These are phyloP conservation scores for Cercis canadensis DNA, from an alignment of 306 rosid species.

Conservation along the genomic window DNA sequence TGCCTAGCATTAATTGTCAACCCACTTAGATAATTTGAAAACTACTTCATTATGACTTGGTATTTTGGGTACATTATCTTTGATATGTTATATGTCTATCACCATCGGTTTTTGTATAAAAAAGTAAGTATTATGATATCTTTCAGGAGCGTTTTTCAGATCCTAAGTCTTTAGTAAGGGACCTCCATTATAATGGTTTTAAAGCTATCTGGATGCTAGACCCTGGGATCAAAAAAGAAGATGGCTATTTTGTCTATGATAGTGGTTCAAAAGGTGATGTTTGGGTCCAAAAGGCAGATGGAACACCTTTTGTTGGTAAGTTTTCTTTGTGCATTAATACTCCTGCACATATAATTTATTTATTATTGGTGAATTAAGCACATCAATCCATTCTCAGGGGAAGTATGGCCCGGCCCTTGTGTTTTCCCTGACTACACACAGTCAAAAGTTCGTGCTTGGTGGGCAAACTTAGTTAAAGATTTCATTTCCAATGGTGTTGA, in stretches of 20 bases:
- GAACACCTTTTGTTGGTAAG: constrained; percentile 69
- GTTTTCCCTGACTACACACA: constrained; percentile 94
- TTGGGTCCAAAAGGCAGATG: constrained; percentile 83
- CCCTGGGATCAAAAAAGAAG: constrained; percentile 88
- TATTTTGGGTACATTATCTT: constrained; percentile 31
- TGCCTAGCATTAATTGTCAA: constrained; percentile 23
- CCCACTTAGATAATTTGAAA: constrained; percentile 21
- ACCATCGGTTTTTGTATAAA: constrained; percentile 18
- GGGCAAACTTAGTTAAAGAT: constrained; percentile 88
- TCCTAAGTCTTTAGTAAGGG: constrained; percentile 68
- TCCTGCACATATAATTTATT: constrained; percentile 9
- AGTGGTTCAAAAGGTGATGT: constrained; percentile 71
- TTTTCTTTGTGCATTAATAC: constrained; percentile 16
- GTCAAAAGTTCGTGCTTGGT: constrained; percentile 85
- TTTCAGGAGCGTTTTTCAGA: constrained; percentile 78
- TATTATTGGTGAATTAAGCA: constrained; percentile 9
- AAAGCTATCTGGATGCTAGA: constrained; percentile 98
- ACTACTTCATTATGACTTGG: constrained; percentile 13
- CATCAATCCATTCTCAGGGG: constrained; percentile 57
- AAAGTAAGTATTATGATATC: constrained; percentile 29
- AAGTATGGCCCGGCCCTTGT: constrained; percentile 95
- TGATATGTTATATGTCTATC: no score
- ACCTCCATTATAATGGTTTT: constrained; percentile 74
- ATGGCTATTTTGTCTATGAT: constrained; percentile 80
- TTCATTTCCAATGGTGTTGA: constrained; percentile 81